These are phyloP conservation scores for Boletus coccyginus DNA, from an alignment of 768 basidiomycete species.

Conservation along the genomic window DNA sequence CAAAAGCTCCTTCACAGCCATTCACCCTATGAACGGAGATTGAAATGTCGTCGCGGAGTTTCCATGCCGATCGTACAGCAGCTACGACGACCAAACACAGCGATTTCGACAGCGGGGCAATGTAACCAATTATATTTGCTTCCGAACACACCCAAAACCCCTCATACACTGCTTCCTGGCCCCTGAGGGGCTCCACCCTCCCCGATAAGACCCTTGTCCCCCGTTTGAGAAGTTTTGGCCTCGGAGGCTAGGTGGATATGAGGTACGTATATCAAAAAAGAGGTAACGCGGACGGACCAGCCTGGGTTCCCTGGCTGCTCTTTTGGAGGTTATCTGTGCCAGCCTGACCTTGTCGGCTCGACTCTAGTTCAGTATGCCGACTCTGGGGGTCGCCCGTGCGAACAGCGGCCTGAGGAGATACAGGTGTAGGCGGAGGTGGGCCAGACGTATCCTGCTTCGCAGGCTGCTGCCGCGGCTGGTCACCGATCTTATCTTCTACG, in stretches of 20 bases:
- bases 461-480: not conserved
- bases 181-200: conserved; percentile 1
- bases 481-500: not conserved
- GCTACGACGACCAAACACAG: no score
- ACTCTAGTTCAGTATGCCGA: not conserved
- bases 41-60: no score
- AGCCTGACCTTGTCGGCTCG: not conserved
- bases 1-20: no score
- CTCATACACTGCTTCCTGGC: conserved; percentile 1
- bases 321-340: not conserved
- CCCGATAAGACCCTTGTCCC: not conserved
- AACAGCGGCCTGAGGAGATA: no score
- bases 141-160: not conserved
- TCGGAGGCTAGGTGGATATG: not conserved
- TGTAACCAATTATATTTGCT: no score
- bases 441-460: not conserved
- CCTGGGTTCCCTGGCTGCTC: not conserved
- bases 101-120: no score
- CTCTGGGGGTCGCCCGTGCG: not conserved
- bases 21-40: no score
- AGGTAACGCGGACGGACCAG: conserved; percentile 1
- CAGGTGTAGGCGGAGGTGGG: not conserved
- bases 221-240: not conserved
- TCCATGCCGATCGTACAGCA: no score
- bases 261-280: not conserved